Base-by-base conservation (phyloP, 306 rosid species). In the Trichosanthes truncata region DNA sequence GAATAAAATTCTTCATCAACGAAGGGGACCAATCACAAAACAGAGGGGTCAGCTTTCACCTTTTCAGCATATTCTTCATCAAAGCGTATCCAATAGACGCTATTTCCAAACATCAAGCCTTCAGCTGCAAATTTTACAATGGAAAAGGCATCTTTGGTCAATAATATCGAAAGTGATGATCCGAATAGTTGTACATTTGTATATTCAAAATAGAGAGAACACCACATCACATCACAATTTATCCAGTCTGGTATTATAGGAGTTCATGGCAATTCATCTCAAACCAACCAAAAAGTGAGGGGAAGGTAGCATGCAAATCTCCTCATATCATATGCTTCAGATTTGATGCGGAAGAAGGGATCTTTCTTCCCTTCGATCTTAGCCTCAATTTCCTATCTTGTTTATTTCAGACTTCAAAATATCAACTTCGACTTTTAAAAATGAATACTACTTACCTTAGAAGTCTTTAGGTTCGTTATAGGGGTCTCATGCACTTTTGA, bases 91-190 rank as follows among this genome's bases (percentile, higher is more conserved):
- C 92, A 88, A 79, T 93, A 95, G 85, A 93, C 96, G 23, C 89
- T 89, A 82, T 95, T 95, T 53, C 98, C 98, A 86, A 95, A 92
- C 82, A 63, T 84, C 88, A 95, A 73, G 21, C 91, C 97, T 88
- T 91, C 89, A 63, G 90, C 97, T 95, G 91, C 89, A 91, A 62
- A 92, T 76, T 83, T 29, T 77, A 89, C 81, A 82, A 68, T 52
- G 71, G 80, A 84, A 81, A 81, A 69, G n/a, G 78, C 63, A 78
- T 82, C 80, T 62, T 62, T 76, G 80, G 82, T 87, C 52, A 87
- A 84, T 84, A 29, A 76, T 66, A 63, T 72, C 40, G 74, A 73
- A 84, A 82, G 40, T 29, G 77, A 29, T 52, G 81, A 82, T 20
- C 73, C 56, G 69, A 76, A n/a, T 23, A 77, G 82, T 78, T 77